Percentiles rank a stretch among this genome's conserved stretches.
These are phyloP conservation scores for Apiospora hydei DNA, from an alignment of 2,329 filamentous ascomycete genomes.

Conservation along the genomic window DNA sequence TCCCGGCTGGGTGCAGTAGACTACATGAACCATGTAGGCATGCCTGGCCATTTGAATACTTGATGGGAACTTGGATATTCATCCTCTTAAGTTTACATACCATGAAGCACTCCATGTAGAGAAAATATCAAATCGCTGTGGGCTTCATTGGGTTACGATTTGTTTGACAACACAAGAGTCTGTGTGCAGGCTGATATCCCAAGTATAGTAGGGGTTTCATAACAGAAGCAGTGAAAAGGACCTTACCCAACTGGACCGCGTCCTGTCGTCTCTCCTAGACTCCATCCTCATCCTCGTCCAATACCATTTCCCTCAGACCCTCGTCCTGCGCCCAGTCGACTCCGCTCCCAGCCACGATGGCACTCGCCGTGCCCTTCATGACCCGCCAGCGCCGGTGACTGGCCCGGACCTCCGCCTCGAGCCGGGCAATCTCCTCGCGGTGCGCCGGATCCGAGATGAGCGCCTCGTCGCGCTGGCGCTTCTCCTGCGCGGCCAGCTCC, in stretches of 20 bases:
- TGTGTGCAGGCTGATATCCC: background rate
- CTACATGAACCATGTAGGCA: background rate
- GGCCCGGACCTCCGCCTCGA: conserved; percentile 66
- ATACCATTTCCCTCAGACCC: conserved; percentile 71
- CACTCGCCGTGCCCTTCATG: conserved; percentile 81
- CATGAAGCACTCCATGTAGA: background rate
- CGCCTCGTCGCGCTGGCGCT: conserved; percentile 57
- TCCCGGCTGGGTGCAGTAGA: background rate
- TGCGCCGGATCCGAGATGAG: conserved; percentile 59
- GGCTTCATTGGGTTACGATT: background rate
- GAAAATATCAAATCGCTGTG: background rate
- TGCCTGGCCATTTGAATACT: background rate
- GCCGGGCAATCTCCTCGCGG: conserved; percentile 61
- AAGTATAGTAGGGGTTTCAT: background rate
- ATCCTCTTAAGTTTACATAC: background rate
- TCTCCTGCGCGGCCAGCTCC: conserved; percentile 64
- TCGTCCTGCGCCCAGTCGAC: conserved; percentile 81
- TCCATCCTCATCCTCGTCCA: conserved; percentile 56
- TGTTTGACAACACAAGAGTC: background rate
- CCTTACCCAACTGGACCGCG: background rate
- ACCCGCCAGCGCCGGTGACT: conserved; percentile 74
- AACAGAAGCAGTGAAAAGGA: background rate
- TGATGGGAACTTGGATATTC: background rate
- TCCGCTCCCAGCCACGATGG: conserved; percentile 81
- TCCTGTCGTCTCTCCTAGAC: background rate